Percentiles rank a stretch among this genome's conserved stretches.
Evolutionary conservation across 1,284 basidiomycete species (phyloP).

Genomic region (Ustilago hordei): DNA sequence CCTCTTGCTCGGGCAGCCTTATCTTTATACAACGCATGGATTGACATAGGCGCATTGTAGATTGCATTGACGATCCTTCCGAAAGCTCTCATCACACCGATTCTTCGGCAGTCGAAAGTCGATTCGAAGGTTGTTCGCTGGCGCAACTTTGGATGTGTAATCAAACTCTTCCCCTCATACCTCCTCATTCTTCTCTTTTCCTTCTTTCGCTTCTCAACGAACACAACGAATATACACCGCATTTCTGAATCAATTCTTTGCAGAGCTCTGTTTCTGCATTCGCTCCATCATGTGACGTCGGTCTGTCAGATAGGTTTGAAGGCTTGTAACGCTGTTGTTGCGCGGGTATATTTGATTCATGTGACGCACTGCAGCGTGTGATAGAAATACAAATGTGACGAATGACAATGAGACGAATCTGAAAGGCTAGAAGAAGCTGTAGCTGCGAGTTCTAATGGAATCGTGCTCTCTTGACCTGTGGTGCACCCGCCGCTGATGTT

Average conservation of each 20-base stretch:
- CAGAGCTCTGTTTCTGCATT: neutral
- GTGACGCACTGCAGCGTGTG: neutral
- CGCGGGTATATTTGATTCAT: conserved; percentile 24
- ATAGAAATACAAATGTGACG: conserved; percentile 14
- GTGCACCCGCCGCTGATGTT: neutral
- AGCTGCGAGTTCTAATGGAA: conserved; percentile 14
- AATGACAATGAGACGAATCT: neutral
- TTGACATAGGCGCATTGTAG: neutral
- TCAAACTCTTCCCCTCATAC: neutral
- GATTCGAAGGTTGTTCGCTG: too few species aligned
- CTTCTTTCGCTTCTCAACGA: conserved; percentile 16
- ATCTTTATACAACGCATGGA: neutral
- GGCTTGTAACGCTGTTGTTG: conserved; percentile 1
- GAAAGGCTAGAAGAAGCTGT: neutral
- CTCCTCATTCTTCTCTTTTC: neutral
- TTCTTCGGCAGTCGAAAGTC: too few species aligned
- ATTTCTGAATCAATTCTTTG: conserved; percentile 14
- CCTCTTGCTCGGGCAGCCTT: neutral
- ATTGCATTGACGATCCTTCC: too few species aligned
- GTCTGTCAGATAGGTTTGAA: neutral
- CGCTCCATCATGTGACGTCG: neutral
- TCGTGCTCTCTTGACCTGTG: conserved; percentile 24
- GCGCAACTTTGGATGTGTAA: conserved; percentile 4
- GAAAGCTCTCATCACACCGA: too few species aligned
- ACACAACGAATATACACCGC: conserved; percentile 44